Percentiles rank a stretch among this genome's conserved stretches.
Conservation (phyloP, 2,329 filamentous ascomycete species). For the Aureobasidium subglaciale region DNA sequence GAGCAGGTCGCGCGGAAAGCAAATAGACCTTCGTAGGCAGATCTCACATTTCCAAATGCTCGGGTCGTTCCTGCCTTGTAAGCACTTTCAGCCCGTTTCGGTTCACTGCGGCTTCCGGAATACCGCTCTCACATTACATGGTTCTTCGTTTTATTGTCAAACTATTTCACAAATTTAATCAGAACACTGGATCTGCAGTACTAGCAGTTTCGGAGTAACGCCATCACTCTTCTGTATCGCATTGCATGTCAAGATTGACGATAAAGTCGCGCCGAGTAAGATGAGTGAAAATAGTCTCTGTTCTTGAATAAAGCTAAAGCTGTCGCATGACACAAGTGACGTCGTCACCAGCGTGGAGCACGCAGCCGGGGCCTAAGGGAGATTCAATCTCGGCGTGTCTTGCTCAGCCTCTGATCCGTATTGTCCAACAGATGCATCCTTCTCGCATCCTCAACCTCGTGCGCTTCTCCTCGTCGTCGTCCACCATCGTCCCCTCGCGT, state of each 20-base stretch:
- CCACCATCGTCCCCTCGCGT: background rate
- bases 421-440: background rate
- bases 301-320: background rate
- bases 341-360: background rate
- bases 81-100: no score
- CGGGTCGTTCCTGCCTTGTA: background rate
- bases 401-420: background rate
- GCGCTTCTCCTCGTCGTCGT: background rate
- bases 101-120: no score
- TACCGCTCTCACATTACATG: no score
- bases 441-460: background rate
- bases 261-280: no score
- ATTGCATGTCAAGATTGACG: no score
- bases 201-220: no score
- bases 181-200: no score
- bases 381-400: constrained; percentile 1
- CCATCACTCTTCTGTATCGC: no score
- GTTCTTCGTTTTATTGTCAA: no score
- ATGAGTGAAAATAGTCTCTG: no score
- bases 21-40: background rate
- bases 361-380: background rate
- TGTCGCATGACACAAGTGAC: background rate
- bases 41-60: background rate
- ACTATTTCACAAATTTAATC: no score
- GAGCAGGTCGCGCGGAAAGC: constrained; percentile 4